Percentiles rank a stretch among this genome's conserved stretches.
These are phyloP conservation scores for Flueggea neowawraea DNA, from an alignment of 441 rosid species.

Conservation along the genomic window DNA sequence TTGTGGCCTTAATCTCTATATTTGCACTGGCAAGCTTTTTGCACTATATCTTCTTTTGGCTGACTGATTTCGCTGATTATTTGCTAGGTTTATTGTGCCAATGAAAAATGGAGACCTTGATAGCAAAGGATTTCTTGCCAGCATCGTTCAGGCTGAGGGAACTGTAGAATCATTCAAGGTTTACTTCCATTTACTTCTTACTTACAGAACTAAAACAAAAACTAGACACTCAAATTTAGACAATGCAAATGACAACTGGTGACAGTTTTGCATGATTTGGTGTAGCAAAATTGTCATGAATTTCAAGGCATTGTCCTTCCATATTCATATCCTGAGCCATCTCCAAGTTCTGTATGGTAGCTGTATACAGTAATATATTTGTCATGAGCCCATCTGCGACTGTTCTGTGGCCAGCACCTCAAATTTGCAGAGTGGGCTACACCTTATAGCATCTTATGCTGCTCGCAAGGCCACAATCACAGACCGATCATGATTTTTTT, in stretches of 20 bases:
- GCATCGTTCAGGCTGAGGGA: conserved; percentile 53
- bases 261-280: not conserved
- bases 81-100: conserved; percentile 62
- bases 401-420: too few relatives aligned
- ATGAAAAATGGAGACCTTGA: conserved; percentile 91
- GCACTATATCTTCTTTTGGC: not conserved
- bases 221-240: not conserved
- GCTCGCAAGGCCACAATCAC: too few relatives aligned
- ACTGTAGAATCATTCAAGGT: conserved; percentile 89
- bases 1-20: not conserved
- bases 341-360: too few relatives aligned
- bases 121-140: conserved; percentile 64
- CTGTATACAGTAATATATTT: too few relatives aligned
- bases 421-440: too few relatives aligned
- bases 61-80: not conserved
- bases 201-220: not conserved
- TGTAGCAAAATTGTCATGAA: not conserved
- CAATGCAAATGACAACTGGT: not conserved
- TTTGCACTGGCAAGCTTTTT: not conserved
- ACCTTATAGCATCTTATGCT: too few relatives aligned
- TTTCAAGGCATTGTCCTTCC: too few relatives aligned
- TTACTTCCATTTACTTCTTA: conserved; percentile 2
- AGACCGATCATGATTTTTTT: not conserved
- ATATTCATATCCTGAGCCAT: too few relatives aligned
- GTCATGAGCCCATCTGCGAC: too few relatives aligned